Evolutionary conservation across 116 monocot genomes (phyloP), one percentile per base, ranked within the genome.

Genomic region (Zostera marina): DNA sequence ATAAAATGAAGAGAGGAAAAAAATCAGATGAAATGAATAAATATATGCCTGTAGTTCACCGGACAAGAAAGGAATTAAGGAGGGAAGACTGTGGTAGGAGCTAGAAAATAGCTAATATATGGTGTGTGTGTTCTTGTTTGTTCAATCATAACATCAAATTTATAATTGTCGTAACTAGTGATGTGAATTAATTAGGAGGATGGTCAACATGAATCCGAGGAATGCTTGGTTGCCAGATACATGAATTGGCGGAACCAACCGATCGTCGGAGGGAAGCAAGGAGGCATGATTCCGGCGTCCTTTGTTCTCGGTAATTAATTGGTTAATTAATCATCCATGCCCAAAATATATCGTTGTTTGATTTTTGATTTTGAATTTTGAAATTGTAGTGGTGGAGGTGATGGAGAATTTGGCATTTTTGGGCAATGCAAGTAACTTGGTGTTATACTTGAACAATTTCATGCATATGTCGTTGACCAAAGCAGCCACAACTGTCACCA

Each of bases 371-470:
- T 61, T 43, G 1, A 3, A 22, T 11, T 20, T 26, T 8, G 23
- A 19, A 32, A 57, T 17, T 56, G 67, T 74, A 92, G 92, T 69
- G 58, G 92, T 86, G 68, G 92, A 92, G 67, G 47, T 83, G 40
- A 52, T 92, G 72, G 92, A 92, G 80, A 92, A 83, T 63, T 67
- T 92, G 48, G 83, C 92, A 17, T 92, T 73, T 52, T 52, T 87
- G 15, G 80, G 87, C 1, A 92, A 83, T 63, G 92, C 92, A n/a
- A 87, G 87, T 72, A 92, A 87, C 74, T 59, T 92, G 59, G 87
- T 87, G 21, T 75, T 73, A 16, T 92, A 92, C 64, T 58, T 92
- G 48, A 16, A 40, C 8, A 45, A 61, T 0, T 78, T 72, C 76
- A 92, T 92, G 92, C 71, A 87, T 62, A 62, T 87, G 66, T 62